A percentile compares a stretch with the other conserved stretches of the same genome.
Evolutionary conservation across 2,329 filamentous ascomycete genomes (phyloP).

Genomic region (Alternaria dauci): DNA sequence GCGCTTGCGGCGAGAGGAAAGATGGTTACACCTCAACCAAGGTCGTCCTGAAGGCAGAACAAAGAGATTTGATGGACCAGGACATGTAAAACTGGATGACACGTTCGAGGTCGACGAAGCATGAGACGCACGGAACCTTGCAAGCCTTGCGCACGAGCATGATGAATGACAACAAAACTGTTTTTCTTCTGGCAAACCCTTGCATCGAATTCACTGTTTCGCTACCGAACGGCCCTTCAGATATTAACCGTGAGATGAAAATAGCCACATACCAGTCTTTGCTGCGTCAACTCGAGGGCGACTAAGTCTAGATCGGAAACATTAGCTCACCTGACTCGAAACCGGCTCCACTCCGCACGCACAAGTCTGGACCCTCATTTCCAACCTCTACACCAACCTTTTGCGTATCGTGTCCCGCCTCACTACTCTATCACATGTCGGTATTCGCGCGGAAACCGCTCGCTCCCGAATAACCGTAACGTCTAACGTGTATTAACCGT

Average conservation of each 20-base stretch:
- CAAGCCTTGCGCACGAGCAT: not conserved
- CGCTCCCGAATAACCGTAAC: not conserved
- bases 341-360: not conserved
- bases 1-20: slow-evolving; percentile 53
- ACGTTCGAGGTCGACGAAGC: not conserved
- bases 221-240: not conserved
- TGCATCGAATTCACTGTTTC: not conserved
- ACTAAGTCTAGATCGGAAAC: not conserved
- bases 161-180: not conserved
- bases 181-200: not conserved
- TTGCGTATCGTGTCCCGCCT: not conserved
- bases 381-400: not conserved
- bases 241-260: not conserved
- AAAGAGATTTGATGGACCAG: not conserved
- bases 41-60: not conserved
- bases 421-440: not conserved
- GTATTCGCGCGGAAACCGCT: not conserved
- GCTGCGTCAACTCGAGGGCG: not conserved
- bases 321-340: not conserved
- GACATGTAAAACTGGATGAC: not conserved
- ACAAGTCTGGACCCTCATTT: not conserved
- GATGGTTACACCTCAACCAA: slow-evolving; percentile 8
- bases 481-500: not conserved
- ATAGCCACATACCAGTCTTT: not conserved
- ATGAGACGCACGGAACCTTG: not conserved